Evolutionary conservation across 2,329 filamentous ascomycete genomes (phyloP).

Genomic region (Bipolaris sorokiniana): DNA sequence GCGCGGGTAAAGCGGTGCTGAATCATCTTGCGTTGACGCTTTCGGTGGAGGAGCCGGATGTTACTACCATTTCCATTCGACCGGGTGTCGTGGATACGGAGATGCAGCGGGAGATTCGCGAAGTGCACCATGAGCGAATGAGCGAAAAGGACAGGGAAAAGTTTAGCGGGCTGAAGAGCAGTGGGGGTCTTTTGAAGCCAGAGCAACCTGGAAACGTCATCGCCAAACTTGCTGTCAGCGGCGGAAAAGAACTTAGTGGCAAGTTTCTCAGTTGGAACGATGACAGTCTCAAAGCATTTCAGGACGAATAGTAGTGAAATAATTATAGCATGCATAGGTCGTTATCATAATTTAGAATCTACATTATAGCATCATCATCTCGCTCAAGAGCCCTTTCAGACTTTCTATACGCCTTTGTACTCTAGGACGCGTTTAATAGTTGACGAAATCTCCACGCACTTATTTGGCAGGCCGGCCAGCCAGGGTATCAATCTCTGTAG

Average conservation of each 20-base stretch:
- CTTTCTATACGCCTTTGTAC: not conserved
- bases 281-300: conserved; percentile 32
- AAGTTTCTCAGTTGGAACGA: conserved; percentile 66
- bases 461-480: conserved; percentile 26
- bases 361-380: conserved; percentile 12
- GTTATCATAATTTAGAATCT: conserved; percentile 9
- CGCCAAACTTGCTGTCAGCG: conserved; percentile 72
- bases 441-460: not conserved
- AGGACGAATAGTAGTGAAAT: conserved; percentile 4
- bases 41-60: conserved; percentile 75
- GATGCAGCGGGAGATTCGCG: conserved; percentile 85
- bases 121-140: conserved; percentile 69
- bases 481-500: conserved; percentile 28
- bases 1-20: conserved; percentile 80
- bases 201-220: conserved; percentile 88
- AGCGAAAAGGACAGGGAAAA: conserved; percentile 63
- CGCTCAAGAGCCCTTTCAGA: not conserved
- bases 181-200: conserved; percentile 75
- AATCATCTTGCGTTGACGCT: conserved; percentile 80
- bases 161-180: conserved; percentile 73
- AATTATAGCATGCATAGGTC: conserved; percentile 3
- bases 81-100: conserved; percentile 87
- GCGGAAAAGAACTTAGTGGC: conserved; percentile 72
- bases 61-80: conserved; percentile 73
- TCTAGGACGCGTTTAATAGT: not conserved